Base-by-base conservation (phyloP, 352 stramenopile species). In the Phytophthora citricola region DNA sequence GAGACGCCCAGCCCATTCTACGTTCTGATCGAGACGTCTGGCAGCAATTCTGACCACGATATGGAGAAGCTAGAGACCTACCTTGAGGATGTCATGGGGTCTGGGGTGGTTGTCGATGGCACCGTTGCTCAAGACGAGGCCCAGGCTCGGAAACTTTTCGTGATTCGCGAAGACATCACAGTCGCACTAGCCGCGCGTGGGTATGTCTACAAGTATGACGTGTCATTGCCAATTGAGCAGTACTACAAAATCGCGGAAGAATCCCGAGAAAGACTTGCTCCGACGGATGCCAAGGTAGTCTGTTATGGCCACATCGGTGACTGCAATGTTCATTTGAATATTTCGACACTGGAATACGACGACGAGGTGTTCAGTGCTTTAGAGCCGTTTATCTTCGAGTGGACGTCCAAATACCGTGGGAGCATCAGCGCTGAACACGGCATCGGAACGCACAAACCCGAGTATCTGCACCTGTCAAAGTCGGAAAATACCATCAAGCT, bases 351-450 rank as follows among this genome's bases (percentile, higher is more conserved):
- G 6, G 61, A 76, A 48, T 90, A 92, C 41, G 77, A 94, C 52
- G 78, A 90, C 0, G 46, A 83, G 26, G 84, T 94, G 6, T 83
- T 89, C 44, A 66, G 78, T 39, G 76, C 75, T 1, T 69, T 94
- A 36, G 87, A 93, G 53, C 85, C 87, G 15, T 93, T 83, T 50
- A 69, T 95, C 22, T 95, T 93, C 56, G 85, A 93, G 69, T 95
- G 85, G 82, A 95, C 85, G 11, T 87, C 85, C 62, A 80, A 90
- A 58, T 83, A 80, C 58, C 85, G 85, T 39, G 97, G 97, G 38
- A 99, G 95, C 59, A 98, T 99, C 65, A 98, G 92, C 50, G 97
- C 97, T 26, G 97, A 99, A 75, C 97, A 99, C 76, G 97, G 97
- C 47, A 90, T 99, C 46, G 97, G 97, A 27, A 89, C 94, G 59